These are phyloP conservation scores for Chlamydomonas sp. DNA, from an alignment of 139 green algal species.

Conservation along the genomic window DNA sequence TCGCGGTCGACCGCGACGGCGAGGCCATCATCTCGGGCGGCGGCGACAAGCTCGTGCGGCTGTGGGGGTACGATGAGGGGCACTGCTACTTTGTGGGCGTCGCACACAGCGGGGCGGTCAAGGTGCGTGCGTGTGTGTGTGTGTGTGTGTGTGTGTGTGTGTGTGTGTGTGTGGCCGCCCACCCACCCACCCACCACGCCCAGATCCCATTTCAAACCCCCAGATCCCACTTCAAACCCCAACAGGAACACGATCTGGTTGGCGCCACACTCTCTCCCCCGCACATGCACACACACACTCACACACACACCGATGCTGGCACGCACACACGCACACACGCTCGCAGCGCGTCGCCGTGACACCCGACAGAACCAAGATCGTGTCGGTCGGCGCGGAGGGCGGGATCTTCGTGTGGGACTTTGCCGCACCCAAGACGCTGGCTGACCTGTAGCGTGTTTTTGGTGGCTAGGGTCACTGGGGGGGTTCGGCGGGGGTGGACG, in stretches of 20 bases:
- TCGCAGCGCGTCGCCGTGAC: slow-evolving; percentile 48
- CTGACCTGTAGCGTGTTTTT: slow-evolving; percentile 16
- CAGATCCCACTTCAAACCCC: too few relatives aligned
- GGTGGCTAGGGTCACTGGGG: too few relatives aligned
- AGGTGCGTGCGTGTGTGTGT: too few relatives aligned
- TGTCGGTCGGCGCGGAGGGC: slow-evolving; percentile 66
- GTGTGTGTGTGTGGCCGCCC: too few relatives aligned
- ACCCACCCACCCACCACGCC: too few relatives aligned
- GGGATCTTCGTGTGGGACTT: slow-evolving; percentile 73
- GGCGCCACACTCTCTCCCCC: not conserved
- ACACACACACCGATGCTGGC: too few relatives aligned
- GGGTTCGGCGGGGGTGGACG: too few relatives aligned
- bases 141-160: too few relatives aligned
- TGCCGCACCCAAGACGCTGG: slow-evolving; percentile 15
- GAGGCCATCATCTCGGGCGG: slow-evolving; percentile 58
- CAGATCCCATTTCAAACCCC: not conserved
- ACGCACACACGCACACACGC: too few relatives aligned
- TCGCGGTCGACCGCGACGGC: slow-evolving; percentile 59
- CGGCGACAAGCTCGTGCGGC: slow-evolving; percentile 66
- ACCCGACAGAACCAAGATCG: slow-evolving; percentile 58
- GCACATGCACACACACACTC: too few relatives aligned
- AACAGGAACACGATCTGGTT: too few relatives aligned
- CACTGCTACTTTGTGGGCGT: slow-evolving; percentile 60
- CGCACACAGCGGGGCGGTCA: slow-evolving; percentile 58
- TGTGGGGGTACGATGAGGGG: slow-evolving; percentile 82